A percentile compares a stretch with the other conserved stretches of the same genome.
Conservation (phyloP, 192 early-diverging fungal species). For the Pilobolus umbonatus region DNA sequence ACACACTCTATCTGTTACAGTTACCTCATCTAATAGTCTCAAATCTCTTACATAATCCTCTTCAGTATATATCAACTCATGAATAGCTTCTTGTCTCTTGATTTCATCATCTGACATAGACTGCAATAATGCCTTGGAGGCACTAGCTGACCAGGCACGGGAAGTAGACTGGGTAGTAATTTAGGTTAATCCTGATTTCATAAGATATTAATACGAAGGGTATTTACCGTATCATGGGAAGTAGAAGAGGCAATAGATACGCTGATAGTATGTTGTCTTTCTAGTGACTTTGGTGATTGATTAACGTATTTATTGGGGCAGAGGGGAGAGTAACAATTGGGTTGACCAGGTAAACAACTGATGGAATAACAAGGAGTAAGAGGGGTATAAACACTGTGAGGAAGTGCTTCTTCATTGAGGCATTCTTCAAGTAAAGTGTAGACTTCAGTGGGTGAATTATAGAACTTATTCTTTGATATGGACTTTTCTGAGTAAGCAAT, state of each 20-base stretch:
- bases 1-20: no score
- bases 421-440: slow-evolving; percentile 18
- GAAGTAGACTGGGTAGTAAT: slow-evolving; percentile 17
- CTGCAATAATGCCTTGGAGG: slow-evolving; percentile 64
- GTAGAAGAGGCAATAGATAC: slow-evolving; percentile 9
- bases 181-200: neutral
- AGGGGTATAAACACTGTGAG: slow-evolving; percentile 82
- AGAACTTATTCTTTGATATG: slow-evolving; percentile 22
- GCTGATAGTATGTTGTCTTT: neutral
- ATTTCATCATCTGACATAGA: slow-evolving; percentile 65
- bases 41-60: slow-evolving; percentile 92
- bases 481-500: slow-evolving; percentile 35
- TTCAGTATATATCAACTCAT: slow-evolving; percentile 89
- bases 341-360: slow-evolving; percentile 20
- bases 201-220: neutral
- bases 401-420: slow-evolving; percentile 20
- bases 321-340: slow-evolving; percentile 27
- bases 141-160: slow-evolving; percentile 68
- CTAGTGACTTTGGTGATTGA: neutral
- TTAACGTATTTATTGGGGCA: slow-evolving; percentile 24
- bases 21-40: slow-evolving; percentile 72
- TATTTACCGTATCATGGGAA: slow-evolving; percentile 12
- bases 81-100: slow-evolving; percentile 91
- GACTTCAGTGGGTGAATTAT: slow-evolving; percentile 27
- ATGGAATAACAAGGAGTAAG: slow-evolving; percentile 80